These are phyloP conservation scores for Hyaloperonospora brassicae DNA, from an alignment of 352 stramenopile species.

Conservation along the genomic window DNA sequence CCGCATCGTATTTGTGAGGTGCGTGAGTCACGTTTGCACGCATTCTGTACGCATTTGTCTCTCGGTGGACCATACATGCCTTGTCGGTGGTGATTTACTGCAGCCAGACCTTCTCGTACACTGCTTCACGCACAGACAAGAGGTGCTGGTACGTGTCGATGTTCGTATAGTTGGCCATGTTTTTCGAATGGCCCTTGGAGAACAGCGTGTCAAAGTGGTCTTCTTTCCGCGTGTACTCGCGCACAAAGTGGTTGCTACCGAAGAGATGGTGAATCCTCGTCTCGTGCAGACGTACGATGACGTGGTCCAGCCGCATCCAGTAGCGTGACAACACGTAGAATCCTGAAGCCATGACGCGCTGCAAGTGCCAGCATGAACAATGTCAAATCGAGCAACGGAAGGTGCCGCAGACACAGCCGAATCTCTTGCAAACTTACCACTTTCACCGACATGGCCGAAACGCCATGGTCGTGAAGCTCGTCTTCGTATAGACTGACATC, in stretches of 20 bases:
- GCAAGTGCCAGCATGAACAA: conserved; percentile 7
- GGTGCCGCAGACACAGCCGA: not conserved
- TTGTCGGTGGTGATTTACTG: conserved; percentile 15
- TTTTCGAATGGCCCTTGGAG: conserved; percentile 51
- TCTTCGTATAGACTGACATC: conserved; percentile 76
- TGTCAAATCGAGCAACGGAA: not conserved
- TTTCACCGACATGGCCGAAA: conserved; percentile 76
- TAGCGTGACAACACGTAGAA: conserved; percentile 74
- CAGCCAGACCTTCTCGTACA: conserved; percentile 59
- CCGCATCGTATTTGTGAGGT: no score
- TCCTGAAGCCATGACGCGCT: conserved; percentile 79
- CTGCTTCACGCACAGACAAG: conserved; percentile 44
- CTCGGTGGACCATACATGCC: not conserved
- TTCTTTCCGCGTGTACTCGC: conserved; percentile 76
- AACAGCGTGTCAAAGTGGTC: conserved; percentile 65
- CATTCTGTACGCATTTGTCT: conserved; percentile 9
- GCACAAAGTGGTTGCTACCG: conserved; percentile 58
- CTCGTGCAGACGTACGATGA: conserved; percentile 71
- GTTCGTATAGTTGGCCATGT: conserved; percentile 79
- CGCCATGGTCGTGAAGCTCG: conserved; percentile 77
- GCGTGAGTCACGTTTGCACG: not conserved
- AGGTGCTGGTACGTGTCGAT: conserved; percentile 77
- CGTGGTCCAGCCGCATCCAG: conserved; percentile 79
- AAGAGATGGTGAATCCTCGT: conserved; percentile 82
- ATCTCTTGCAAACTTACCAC: conserved; percentile 38